Conservation (phyloP, 2,329 filamentous ascomycete species). For the Sarocladium brachiariae region DNA sequence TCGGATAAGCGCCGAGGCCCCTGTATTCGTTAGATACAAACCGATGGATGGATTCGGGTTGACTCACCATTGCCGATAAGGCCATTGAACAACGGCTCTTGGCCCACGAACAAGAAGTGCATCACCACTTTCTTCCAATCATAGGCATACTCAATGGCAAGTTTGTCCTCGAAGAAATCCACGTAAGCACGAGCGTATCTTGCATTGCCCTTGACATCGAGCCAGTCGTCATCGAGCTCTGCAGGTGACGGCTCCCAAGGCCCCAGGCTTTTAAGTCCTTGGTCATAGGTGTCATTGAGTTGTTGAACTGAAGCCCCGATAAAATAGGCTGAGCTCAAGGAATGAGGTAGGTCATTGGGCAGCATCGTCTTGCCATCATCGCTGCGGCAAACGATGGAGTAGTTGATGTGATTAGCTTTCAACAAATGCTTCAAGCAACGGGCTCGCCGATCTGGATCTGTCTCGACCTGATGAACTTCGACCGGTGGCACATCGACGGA, state of each 20-base stretch:
- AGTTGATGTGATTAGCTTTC: conserved; percentile 85
- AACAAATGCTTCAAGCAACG: conserved; percentile 85
- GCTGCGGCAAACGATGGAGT: conserved; percentile 74
- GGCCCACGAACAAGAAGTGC: conserved; percentile 68
- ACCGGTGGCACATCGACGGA: conserved; percentile 58
- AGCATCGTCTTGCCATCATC: conserved; percentile 31
- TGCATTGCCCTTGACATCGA: conserved; percentile 70
- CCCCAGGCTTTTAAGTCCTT: conserved; percentile 63
- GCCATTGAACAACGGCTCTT: conserved; percentile 73
- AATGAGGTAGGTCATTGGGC: conserved; percentile 71
- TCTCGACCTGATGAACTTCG: conserved; percentile 73
- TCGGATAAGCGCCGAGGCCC: conserved; percentile 90
- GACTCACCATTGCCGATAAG: conserved; percentile 69
- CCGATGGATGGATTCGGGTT: too few species aligned
- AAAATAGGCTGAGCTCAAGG: conserved; percentile 78
- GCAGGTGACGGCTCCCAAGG: conserved; percentile 78
- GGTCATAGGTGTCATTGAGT: conserved; percentile 75
- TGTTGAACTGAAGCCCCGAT: conserved; percentile 69
- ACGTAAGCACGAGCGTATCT: conserved; percentile 84
- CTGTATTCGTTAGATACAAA: conserved; percentile 39
- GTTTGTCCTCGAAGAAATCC: conserved; percentile 91
- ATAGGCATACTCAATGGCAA: conserved; percentile 67
- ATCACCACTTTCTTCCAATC: conserved; percentile 75
- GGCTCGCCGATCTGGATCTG: conserved; percentile 67
- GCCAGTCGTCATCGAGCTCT: conserved; percentile 80